Evolutionary conservation across 345 rosid species (phyloP).

Genomic region (Hibiscus mutabilis): DNA sequence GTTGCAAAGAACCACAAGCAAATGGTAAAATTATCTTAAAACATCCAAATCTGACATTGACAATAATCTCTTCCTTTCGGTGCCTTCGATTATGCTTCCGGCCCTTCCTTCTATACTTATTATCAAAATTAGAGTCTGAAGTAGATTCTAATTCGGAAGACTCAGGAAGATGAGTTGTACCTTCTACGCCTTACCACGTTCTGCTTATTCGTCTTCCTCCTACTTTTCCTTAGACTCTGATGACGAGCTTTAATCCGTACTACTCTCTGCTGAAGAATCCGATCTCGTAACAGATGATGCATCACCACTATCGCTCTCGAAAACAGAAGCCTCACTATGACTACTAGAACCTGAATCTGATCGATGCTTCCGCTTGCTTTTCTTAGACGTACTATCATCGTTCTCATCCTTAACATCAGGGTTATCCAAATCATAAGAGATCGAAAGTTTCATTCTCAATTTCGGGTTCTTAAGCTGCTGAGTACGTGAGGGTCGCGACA

Average conservation of each 20-base stretch:
- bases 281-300: constrained; percentile 23
- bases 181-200: too few species aligned
- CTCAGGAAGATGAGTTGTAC: too few species aligned
- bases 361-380: constrained; percentile 80
- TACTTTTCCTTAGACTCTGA: too few species aligned
- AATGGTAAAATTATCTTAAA: neutral
- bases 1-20: neutral
- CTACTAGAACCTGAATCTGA: constrained; percentile 54
- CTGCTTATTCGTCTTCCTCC: too few species aligned
- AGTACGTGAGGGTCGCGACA: constrained; percentile 91
- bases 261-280: too few species aligned
- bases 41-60: neutral
- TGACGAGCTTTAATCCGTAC: too few species aligned
- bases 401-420: constrained; percentile 37
- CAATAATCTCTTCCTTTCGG: neutral
- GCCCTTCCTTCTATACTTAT: constrained; percentile 55
- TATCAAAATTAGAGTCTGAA: constrained; percentile 52
- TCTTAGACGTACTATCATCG: constrained; percentile 49
- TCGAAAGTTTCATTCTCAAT: too few species aligned
- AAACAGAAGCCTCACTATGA: too few species aligned
- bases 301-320: constrained; percentile 58
- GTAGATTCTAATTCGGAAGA: too few species aligned
- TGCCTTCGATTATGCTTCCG: constrained; percentile 48
- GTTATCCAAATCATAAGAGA: too few species aligned
- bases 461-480: constrained; percentile 96